A percentile compares a stretch with the other conserved stretches of the same genome.
phyloP scores from a whole-genome alignment of 768 basidiomycete species.

The Candolleomyces aberdarensis region DNA sequence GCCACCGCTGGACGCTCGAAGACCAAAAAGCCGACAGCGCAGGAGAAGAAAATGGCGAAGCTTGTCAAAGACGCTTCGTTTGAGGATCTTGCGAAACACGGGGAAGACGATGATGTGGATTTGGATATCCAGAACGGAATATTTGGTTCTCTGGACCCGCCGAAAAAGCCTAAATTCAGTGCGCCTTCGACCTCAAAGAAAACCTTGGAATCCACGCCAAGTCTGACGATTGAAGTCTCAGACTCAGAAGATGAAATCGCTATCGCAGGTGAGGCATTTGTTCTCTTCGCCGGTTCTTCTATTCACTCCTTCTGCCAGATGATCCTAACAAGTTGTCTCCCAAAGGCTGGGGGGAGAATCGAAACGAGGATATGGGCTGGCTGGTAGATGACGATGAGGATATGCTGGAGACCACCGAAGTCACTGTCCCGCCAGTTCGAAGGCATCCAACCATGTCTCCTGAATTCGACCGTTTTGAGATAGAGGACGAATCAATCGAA shows the following conservation, averaged over 20 bases:
- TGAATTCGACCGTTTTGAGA: slow-evolving; percentile 17
- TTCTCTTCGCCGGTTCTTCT: neutral
- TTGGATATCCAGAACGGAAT: slow-evolving; percentile 49
- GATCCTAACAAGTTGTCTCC: neutral
- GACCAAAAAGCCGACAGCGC: slow-evolving; percentile 28
- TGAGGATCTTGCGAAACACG: slow-evolving; percentile 44
- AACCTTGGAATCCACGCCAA: neutral
- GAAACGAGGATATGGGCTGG: slow-evolving; percentile 53
- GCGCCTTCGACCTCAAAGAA: neutral
- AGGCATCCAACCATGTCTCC: neutral
- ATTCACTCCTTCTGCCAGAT: neutral
- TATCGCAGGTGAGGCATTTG: neutral
- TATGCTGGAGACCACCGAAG: slow-evolving; percentile 30
- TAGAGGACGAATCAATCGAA: slow-evolving; percentile 25
- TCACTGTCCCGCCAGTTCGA: neutral
- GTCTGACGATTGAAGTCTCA: neutral
- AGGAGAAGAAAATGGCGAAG: slow-evolving; percentile 29
- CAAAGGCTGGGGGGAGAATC: neutral
- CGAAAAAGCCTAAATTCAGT: neutral
- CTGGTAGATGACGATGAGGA: slow-evolving; percentile 67
- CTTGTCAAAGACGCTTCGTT: slow-evolving; percentile 21
- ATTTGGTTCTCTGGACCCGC: neutral
- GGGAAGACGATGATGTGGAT: slow-evolving; percentile 53
- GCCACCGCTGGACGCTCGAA: neutral
- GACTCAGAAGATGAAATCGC: slow-evolving; percentile 5